These are phyloP conservation scores for Coffea eugenioides DNA, from an alignment of 257 asterid genomes.

Conservation along the genomic window DNA sequence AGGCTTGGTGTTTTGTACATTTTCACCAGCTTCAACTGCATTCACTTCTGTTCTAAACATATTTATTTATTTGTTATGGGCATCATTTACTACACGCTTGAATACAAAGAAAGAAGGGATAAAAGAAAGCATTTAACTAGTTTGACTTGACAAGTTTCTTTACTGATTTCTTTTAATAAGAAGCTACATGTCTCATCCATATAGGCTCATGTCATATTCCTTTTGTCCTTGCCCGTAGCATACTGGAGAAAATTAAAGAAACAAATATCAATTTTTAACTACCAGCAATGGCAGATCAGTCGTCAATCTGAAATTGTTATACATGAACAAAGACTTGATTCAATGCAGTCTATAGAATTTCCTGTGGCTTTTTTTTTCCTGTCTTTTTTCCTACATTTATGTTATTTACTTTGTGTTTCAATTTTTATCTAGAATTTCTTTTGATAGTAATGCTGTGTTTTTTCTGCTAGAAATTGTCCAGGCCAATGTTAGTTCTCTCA, in stretches of 20 bases:
- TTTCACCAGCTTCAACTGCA: neutral
- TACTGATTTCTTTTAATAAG: neutral
- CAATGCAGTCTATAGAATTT: neutral
- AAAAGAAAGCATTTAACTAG: neutral
- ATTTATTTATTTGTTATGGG: too few species aligned
- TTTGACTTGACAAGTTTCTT: neutral
- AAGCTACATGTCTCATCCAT: neutral
- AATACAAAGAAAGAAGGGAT: neutral
- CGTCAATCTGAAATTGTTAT: neutral
- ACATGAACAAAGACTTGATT: neutral
- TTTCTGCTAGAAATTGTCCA: conserved; percentile 39
- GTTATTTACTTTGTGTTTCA: neutral
- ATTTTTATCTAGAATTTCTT: neutral
- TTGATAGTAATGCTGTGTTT: conserved; percentile 7
- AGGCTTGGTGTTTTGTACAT: neutral
- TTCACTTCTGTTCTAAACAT: too few species aligned
- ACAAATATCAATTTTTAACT: neutral
- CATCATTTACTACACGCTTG: neutral
- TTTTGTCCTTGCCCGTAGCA: neutral
- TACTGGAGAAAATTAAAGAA: neutral
- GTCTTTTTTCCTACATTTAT: too few species aligned
- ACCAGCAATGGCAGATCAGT: too few species aligned
- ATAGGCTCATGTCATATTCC: neutral
- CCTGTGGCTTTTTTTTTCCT: neutral
- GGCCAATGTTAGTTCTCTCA: conserved; percentile 47